Conservation (phyloP, 345 rosid genomes). For the Salix purpurea region DNA sequence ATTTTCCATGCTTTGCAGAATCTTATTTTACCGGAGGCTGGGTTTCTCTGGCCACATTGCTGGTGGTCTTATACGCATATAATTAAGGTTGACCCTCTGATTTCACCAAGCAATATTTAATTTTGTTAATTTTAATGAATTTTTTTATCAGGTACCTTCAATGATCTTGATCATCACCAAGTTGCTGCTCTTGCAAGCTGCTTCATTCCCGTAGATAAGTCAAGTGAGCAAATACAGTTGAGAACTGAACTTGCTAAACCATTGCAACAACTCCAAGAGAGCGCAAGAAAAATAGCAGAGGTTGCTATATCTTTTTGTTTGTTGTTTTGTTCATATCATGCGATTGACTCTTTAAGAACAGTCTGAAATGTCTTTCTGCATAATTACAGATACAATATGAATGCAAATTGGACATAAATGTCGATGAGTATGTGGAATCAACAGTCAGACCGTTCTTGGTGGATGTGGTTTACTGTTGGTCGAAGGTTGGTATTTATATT, state of each 20-base stretch:
- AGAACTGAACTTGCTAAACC: conserved; percentile 87
- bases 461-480: conserved; percentile 98
- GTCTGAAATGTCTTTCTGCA: conserved; percentile 1
- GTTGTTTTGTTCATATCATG: not conserved
- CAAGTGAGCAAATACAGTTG: conserved; percentile 77
- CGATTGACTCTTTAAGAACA: conserved; percentile 2
- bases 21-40: conserved; percentile 11
- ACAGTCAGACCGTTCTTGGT: conserved; percentile 86
- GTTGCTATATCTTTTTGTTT: conserved; percentile 26
- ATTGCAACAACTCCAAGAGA: conserved; percentile 91
- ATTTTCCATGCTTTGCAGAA: conserved; percentile 7
- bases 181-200: conserved; percentile 98
- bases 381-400: conserved; percentile 81
- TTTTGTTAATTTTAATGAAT: conserved; percentile 9
- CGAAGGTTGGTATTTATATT: conserved; percentile 53
- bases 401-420: conserved; percentile 84
- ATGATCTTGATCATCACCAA: conserved; percentile 94
- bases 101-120: not conserved
- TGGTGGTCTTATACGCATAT: not conserved
- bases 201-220: conserved; percentile 96
- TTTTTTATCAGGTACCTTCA: conserved; percentile 72
- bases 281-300: conserved; percentile 97
- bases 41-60: conserved; percentile 7
- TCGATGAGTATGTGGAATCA: conserved; percentile 93
- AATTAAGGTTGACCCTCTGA: not conserved